Conservation (phyloP, 164 flowering plant genomes). For the Aristolochia californica region DNA sequence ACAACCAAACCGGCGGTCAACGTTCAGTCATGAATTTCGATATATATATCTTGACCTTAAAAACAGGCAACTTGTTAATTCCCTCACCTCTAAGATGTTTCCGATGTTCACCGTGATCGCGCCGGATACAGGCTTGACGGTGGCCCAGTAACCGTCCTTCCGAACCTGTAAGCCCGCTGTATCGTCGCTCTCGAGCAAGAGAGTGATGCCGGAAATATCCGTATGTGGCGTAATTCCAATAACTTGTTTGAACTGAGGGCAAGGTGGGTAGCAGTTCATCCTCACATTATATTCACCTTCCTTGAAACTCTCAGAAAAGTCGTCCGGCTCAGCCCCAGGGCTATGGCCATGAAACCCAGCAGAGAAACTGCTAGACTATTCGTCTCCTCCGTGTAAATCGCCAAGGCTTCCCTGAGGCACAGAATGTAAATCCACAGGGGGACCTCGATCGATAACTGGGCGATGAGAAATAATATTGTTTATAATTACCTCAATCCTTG, state of each 20-base stretch:
- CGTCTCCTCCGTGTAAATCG: constrained; percentile 4
- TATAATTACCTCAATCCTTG: constrained; percentile 4
- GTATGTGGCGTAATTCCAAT: constrained; percentile 4
- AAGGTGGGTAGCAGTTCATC: constrained; percentile 10
- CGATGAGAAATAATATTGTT: neutral
- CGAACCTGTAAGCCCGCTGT: constrained; percentile 6
- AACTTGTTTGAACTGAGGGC: constrained; percentile 3
- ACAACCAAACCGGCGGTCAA: neutral
- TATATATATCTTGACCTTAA: neutral
- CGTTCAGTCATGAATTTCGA: too few relatives aligned
- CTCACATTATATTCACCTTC: constrained; percentile 3
- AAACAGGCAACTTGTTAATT: neutral
- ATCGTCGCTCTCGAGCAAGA: constrained; percentile 4
- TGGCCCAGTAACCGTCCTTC: constrained; percentile 7
- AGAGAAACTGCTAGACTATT: constrained; percentile 3
- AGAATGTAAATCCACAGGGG: neutral
- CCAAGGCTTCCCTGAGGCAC: constrained; percentile 3
- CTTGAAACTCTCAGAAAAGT: neutral
- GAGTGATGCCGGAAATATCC: constrained; percentile 4
- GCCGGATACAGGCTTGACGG: constrained; percentile 2
- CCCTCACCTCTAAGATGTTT: constrained; percentile 2
- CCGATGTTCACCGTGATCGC: constrained; percentile 1
- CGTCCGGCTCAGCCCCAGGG: neutral
- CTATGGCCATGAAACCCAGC: constrained; percentile 6
- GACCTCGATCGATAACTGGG: neutral